These are phyloP conservation scores for Rhizomucor miehei DNA, from an alignment of 371 early-diverging fungal genomes.

Conservation along the genomic window DNA sequence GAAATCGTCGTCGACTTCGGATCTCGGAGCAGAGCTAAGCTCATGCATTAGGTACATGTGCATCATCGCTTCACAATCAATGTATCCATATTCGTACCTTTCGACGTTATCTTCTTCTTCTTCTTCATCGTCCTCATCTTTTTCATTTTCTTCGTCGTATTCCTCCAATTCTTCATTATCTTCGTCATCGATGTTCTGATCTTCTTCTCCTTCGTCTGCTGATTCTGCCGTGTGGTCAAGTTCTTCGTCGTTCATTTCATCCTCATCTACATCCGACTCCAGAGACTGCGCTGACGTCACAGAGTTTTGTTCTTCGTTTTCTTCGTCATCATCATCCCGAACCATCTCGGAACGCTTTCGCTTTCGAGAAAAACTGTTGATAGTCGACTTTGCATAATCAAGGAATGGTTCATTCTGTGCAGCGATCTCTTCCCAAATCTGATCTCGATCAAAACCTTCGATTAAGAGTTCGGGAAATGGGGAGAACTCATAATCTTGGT, in stretches of 20 bases:
- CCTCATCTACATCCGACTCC: constrained; percentile 24
- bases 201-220: background rate
- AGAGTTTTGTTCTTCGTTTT: constrained; percentile 25
- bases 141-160: background rate
- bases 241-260: constrained; percentile 9
- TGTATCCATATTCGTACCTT: too few species aligned
- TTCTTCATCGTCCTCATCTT: background rate
- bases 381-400: constrained; percentile 51
- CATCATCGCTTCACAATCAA: background rate
- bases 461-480: constrained; percentile 62
- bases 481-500: constrained; percentile 40
- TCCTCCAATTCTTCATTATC: constrained; percentile 7
- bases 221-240: constrained; percentile 12
- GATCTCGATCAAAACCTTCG: constrained; percentile 82
- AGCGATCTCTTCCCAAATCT: constrained; percentile 93
- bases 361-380: constrained; percentile 28
- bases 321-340: constrained; percentile 17
- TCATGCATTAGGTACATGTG: background rate
- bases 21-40: constrained; percentile 23
- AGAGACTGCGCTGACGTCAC: constrained; percentile 24
- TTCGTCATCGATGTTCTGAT: background rate
- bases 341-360: constrained; percentile 11
- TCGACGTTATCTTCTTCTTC: too few species aligned
- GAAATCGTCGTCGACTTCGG: constrained; percentile 68
- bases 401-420: constrained; percentile 81